Base-by-base conservation (phyloP, 495 filamentous ascomycete species). In the Xylaria curta region DNA sequence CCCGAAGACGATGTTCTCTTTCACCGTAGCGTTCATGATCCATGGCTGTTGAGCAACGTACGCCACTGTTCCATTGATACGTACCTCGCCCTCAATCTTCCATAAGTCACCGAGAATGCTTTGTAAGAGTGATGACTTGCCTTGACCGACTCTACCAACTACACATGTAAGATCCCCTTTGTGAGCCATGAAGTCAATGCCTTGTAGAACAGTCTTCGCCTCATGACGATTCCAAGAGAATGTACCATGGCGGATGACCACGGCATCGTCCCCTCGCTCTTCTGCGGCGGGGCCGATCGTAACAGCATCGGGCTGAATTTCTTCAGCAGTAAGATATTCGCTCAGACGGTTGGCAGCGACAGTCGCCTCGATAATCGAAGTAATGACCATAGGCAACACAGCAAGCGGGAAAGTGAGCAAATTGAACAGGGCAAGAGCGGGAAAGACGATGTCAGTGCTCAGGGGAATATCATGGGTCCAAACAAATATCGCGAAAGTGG, bases 21-120 rank as follows among this genome's bases (percentile, higher is more conserved):
- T 91, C 36, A 98, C 94, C 59, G 91, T 96, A 8, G 97, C 95
- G 76, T 98, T 99, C 95, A 97, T 98, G 47, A 99, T 91, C 95
- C 97, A 99, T 31, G 94, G 81, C 74, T 92, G 88, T 80, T 99
- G 97, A 26, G 94, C 92, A 73, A 97, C 97, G 78, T 97, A 99
- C 7, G 97, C 97, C 26, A 91, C 87, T 17, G 85, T 87, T 21
- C 97, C 97, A 72, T 92, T 91, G 31, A 98, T 82, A 33, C 91
- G 81, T 8, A 98, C 96, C 70, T 95, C 88, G 65, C 97, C 97
- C 69, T 93, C 90, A 49, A 89, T 86, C 79, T 97, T 98, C 91
- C 91, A 97, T 8, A 99, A 80, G 80, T 97, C 93, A 63, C 97
- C 97, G 3, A 98, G 86, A 33, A 98, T 86, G 44, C 93, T 88